A percentile compares a stretch with the other conserved stretches of the same genome.
These are phyloP conservation scores for Skeletonema menzelii DNA, from an alignment of 108 stramenopile species.

Conservation along the genomic window DNA sequence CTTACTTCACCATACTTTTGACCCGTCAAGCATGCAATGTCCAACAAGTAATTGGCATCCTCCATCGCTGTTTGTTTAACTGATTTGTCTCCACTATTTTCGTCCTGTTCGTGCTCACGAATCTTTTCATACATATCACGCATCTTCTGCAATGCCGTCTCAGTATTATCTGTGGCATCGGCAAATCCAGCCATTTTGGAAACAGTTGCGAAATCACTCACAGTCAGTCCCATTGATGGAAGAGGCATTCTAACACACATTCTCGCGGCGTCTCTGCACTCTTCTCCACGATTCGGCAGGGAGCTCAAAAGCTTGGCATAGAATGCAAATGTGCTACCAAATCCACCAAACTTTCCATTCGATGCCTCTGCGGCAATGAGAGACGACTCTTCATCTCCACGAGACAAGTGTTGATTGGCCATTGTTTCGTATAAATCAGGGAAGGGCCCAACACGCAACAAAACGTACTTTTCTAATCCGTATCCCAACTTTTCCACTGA, in stretches of 20 bases:
- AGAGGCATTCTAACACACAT: constrained; percentile 82
- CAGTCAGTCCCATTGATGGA: constrained; percentile 58
- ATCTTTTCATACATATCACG: constrained; percentile 74
- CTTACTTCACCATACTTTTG: constrained; percentile 60
- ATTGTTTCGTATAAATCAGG: constrained; percentile 78
- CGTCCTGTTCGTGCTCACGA: constrained; percentile 60
- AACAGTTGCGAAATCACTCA: constrained; percentile 57
- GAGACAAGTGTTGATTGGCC: constrained; percentile 55
- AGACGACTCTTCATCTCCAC: constrained; percentile 62
- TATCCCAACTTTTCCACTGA: constrained; percentile 74
- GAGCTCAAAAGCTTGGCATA: constrained; percentile 64
- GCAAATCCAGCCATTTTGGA: constrained; percentile 57
- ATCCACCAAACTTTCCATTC: constrained; percentile 74
- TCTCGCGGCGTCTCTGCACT: constrained; percentile 77
- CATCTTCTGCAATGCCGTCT: constrained; percentile 57
- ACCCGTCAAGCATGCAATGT: constrained; percentile 61
- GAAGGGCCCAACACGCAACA: constrained; percentile 80
- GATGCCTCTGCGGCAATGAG: constrained; percentile 83
- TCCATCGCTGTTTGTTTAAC: constrained; percentile 69
- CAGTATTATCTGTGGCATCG: constrained; percentile 48
- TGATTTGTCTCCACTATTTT: constrained; percentile 57
- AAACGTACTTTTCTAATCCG: constrained; percentile 79
- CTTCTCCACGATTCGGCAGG: constrained; percentile 61
- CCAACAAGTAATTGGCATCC: constrained; percentile 76
- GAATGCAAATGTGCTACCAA: constrained; percentile 77